Evolutionary conservation across 2,329 filamentous ascomycete species (phyloP).

Genomic region (Zopfia rhizophila): DNA sequence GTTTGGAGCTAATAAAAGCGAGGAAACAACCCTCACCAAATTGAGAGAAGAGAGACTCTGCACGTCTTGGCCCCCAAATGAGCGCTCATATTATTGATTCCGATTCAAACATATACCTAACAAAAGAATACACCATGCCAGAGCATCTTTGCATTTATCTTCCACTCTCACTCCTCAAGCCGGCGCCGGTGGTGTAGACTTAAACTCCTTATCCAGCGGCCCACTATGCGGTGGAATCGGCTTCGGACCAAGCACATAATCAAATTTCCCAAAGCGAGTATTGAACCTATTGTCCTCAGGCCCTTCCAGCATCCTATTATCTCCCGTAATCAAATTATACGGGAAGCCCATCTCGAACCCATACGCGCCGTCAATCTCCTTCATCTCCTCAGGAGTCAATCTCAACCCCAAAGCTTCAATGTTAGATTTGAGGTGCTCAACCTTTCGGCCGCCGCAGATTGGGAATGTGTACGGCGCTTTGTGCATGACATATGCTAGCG

Average conservation of each 20-base stretch:
- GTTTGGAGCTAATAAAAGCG: no score
- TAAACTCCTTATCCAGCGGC: slow-evolving; percentile 29
- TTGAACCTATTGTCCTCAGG: slow-evolving; percentile 37
- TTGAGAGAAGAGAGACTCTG: no score
- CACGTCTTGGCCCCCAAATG: no score
- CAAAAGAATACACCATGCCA: no score
- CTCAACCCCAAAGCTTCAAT: slow-evolving; percentile 73
- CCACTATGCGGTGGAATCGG: slow-evolving; percentile 41
- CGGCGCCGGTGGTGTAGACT: slow-evolving; percentile 11
- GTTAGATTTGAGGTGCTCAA: slow-evolving; percentile 75
- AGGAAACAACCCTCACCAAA: no score
- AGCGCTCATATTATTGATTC: no score
- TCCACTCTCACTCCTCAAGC: no score
- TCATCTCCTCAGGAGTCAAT: slow-evolving; percentile 70
- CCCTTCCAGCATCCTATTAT: slow-evolving; percentile 32
- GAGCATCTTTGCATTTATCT: no score
- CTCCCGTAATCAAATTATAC: slow-evolving; percentile 29
- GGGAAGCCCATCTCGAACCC: slow-evolving; percentile 76
- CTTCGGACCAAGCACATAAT: slow-evolving; percentile 35
- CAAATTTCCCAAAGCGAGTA: slow-evolving; percentile 30
- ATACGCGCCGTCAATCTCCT: slow-evolving; percentile 71
- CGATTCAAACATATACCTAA: no score
- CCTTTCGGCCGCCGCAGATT: slow-evolving; percentile 74
- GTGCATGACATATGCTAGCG: slow-evolving; percentile 77
- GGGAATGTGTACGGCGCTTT: slow-evolving; percentile 79